phyloP scores from a whole-genome alignment of 768 basidiomycete genomes.

The Mrakia frigida region DNA sequence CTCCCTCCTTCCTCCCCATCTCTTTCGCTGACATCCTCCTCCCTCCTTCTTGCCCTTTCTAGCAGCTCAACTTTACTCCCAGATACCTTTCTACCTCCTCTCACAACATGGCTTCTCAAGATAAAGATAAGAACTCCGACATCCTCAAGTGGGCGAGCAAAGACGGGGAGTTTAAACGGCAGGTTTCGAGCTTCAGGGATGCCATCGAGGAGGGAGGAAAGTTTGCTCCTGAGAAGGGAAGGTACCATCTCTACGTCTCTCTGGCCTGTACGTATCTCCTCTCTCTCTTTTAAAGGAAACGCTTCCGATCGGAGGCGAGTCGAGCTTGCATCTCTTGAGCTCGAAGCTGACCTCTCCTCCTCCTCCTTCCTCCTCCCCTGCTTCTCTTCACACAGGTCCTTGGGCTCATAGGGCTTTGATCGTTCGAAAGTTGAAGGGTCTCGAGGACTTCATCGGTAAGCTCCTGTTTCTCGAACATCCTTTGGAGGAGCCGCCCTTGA shows the following conservation, averaged over 20 bases:
- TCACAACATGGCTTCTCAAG: not conserved
- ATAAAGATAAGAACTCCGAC: slow-evolving; percentile 21
- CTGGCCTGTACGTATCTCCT: slow-evolving; percentile 45
- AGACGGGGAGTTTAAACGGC: slow-evolving; percentile 25
- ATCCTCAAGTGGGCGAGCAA: slow-evolving; percentile 27
- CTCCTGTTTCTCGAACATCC: slow-evolving; percentile 25
- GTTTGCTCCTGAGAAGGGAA: slow-evolving; percentile 53
- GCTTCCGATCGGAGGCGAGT: not conserved
- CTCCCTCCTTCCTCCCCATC: no score
- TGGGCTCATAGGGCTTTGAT: slow-evolving; percentile 85
- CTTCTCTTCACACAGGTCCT: slow-evolving; percentile 67
- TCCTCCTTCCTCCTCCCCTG: slow-evolving; percentile 50
- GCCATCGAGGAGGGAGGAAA: slow-evolving; percentile 55
- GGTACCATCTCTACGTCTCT: not conserved
- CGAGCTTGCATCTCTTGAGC: not conserved
- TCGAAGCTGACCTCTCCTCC: not conserved
- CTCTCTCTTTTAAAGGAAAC: no score
- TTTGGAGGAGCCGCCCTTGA: no score
- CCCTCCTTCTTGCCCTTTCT: no score
- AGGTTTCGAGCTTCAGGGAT: slow-evolving; percentile 54
- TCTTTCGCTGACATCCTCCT: no score
- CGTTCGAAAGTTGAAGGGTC: slow-evolving; percentile 80
- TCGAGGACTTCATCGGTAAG: slow-evolving; percentile 76
- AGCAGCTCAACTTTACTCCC: no score
- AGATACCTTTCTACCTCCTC: no score